Percentiles rank a stretch among this genome's conserved stretches.
phyloP scores from a whole-genome alignment of 768 basidiomycete genomes.

The Naematelia encephala region DNA sequence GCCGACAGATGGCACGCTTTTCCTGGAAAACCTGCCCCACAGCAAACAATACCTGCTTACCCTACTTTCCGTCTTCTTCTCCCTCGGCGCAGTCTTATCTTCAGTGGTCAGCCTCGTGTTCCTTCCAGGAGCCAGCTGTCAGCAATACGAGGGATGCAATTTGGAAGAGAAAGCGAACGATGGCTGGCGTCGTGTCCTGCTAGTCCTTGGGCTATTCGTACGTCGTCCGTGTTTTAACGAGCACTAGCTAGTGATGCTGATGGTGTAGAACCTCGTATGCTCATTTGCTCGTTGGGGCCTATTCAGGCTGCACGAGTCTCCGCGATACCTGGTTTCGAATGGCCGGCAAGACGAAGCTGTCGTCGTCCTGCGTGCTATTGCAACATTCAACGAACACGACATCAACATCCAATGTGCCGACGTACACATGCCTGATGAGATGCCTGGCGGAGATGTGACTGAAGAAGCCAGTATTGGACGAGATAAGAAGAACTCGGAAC shows the following conservation, averaged over 20 bases:
- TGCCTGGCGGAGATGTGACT: neutral
- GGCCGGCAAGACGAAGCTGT: conserved; percentile 81
- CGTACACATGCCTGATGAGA: conserved; percentile 51
- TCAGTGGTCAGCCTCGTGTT: conserved; percentile 75
- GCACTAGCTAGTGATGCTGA: neutral
- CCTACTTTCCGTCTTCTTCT: conserved; percentile 91
- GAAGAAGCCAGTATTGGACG: neutral
- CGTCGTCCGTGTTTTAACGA: conserved; percentile 42
- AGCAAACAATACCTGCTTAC: conserved; percentile 90
- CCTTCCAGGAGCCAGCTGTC: conserved; percentile 62
- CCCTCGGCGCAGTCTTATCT: conserved; percentile 80
- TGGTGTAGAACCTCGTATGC: conserved; percentile 73
- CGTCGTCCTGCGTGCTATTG: conserved; percentile 76
- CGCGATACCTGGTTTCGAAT: conserved; percentile 84
- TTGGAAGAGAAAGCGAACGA: conserved; percentile 62
- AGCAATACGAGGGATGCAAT: conserved; percentile 58
- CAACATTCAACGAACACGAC: conserved; percentile 75
- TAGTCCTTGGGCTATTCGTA: conserved; percentile 74
- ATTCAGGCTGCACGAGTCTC: conserved; percentile 91
- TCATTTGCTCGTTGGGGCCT: conserved; percentile 80
- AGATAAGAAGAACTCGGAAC: conserved; percentile 24
- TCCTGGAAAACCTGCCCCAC: conserved; percentile 78
- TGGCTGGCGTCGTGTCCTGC: conserved; percentile 86
- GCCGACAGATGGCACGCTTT: conserved; percentile 91
- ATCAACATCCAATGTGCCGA: conserved; percentile 68